A percentile compares a stretch with the other conserved stretches of the same genome.
Conservation (phyloP, 2,329 filamentous ascomycete species). For the Clonostachys rhizophaga region DNA sequence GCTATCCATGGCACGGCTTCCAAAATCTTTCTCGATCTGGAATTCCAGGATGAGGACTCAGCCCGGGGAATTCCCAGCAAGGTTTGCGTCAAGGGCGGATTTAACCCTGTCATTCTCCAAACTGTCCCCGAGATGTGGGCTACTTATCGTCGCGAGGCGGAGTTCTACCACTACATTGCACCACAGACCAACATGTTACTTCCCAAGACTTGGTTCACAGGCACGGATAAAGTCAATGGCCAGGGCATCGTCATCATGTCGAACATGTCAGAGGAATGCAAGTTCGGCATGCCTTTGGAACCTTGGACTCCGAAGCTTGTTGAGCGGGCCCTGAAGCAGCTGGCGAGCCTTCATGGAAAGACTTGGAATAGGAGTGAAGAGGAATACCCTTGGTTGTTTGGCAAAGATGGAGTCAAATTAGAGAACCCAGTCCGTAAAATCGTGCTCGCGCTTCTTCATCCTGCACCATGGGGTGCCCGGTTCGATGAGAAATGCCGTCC, state of each 20-base stretch:
- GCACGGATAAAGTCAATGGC: constrained; percentile 23
- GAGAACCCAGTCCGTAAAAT: constrained; percentile 7
- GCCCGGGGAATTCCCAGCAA: background rate
- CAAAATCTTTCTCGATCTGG: constrained; percentile 17
- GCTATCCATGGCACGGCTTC: constrained; percentile 14
- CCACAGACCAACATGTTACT: constrained; percentile 21
- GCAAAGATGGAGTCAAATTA: constrained; percentile 17
- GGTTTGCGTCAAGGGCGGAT: constrained; percentile 31
- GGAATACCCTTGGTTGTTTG: constrained; percentile 12
- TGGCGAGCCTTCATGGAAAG: constrained; percentile 31
- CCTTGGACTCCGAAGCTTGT: constrained; percentile 23
- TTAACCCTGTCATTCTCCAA: constrained; percentile 24
- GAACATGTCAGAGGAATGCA: constrained; percentile 23
- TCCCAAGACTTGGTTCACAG: constrained; percentile 28
- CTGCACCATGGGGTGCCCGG: constrained; percentile 16
- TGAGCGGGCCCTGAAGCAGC: constrained; percentile 26
- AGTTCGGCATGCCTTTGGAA: constrained; percentile 19
- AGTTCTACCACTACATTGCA: constrained; percentile 27
- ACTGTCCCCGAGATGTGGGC: constrained; percentile 20
- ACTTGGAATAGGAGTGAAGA: constrained; percentile 21
- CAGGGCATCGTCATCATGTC: constrained; percentile 32
- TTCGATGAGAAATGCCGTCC: constrained; percentile 18
- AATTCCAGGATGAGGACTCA: constrained; percentile 14
- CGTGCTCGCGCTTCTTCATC: constrained; percentile 24
- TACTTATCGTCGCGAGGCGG: constrained; percentile 24